Base-by-base conservation (phyloP, 495 filamentous ascomycete genomes). In the Trichoderma gamsii region DNA sequence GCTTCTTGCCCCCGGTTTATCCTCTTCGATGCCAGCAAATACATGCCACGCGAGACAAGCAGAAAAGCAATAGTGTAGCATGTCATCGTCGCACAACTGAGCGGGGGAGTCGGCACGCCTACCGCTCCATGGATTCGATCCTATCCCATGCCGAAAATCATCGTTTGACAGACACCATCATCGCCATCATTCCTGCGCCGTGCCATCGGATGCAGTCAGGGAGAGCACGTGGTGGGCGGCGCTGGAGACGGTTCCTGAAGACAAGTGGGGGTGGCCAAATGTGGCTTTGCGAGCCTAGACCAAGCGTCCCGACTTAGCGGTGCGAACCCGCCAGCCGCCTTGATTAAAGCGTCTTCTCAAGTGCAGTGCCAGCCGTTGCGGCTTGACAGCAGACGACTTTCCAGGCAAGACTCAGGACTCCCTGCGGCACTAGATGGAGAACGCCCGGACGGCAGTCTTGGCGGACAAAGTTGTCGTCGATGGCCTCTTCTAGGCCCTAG, bases 221-320 rank as follows among this genome's bases (percentile, higher is more conserved):
- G 56, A 61, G 56, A 32, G 56, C 56, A 61, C 56, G 56, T 61
- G 56, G 56, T 29, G 56, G 13, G 9, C 56, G 27, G 56, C 56
- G 56, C 56, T 61, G 56, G 25, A 32, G 23, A 32, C 56, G 56
- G 56, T 61, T 61, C 56, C 56, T 61, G 56, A 29, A 61, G 56
- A 29, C 56, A 32, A 61, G 56, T 61, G 56, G 56, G 56, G 11
- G 56, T 15, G 56, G 23, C 56, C 23, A 27, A 61, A 61, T 23
- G 56, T 61, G 56, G 56, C 56, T 61, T 61, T 12, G 27, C 23
- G 49, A 61, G 27, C 56, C 56, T 61, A 25, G 56, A 32, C 16
- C n/a, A 38, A 38, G 9, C 25, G 56, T 32, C 8, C 23, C 56
- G 25, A 6, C 23, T 29, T 61, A 61, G 12, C 56, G 56, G 56